These are phyloP conservation scores for Hura crepitans DNA, from an alignment of 441 rosid species.

Conservation along the genomic window DNA sequence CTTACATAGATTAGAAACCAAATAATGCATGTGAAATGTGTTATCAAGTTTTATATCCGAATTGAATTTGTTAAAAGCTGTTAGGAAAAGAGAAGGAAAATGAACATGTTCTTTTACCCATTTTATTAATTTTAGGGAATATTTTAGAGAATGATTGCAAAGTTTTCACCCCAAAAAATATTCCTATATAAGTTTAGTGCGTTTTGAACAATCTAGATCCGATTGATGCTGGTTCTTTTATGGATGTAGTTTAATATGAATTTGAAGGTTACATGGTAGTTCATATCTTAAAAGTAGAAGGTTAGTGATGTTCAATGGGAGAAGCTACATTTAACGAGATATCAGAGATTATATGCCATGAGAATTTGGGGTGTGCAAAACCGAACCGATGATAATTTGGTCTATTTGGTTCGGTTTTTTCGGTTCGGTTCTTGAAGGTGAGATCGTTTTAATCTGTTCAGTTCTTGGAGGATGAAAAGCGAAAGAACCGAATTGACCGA, in stretches of 20 bases:
- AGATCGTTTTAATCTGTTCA: too few relatives aligned
- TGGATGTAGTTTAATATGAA: background rate
- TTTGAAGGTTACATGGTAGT: background rate
- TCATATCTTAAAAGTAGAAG: background rate
- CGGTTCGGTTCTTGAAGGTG: too few relatives aligned
- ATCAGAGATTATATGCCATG: background rate
- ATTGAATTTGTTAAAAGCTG: too few relatives aligned
- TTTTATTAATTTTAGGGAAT: background rate
- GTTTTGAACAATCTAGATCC: background rate
- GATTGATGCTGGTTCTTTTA: background rate
- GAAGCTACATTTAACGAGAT: background rate
- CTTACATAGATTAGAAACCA: background rate
- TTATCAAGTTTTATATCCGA: background rate
- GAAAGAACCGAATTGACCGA: too few relatives aligned
- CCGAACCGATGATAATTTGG: too few relatives aligned
- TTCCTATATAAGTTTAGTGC: background rate
- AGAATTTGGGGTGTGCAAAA: too few relatives aligned
- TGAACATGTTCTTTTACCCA: background rate
- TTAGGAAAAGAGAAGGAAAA: background rate
- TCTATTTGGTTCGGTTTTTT: too few relatives aligned
- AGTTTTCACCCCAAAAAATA: background rate
- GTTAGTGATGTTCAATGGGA: background rate
- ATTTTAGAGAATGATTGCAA: background rate
- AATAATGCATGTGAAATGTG: background rate
- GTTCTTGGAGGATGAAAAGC: too few relatives aligned